Evolutionary conservation across 257 asterid species (phyloP).

Genomic region (Catharanthus roseus): DNA sequence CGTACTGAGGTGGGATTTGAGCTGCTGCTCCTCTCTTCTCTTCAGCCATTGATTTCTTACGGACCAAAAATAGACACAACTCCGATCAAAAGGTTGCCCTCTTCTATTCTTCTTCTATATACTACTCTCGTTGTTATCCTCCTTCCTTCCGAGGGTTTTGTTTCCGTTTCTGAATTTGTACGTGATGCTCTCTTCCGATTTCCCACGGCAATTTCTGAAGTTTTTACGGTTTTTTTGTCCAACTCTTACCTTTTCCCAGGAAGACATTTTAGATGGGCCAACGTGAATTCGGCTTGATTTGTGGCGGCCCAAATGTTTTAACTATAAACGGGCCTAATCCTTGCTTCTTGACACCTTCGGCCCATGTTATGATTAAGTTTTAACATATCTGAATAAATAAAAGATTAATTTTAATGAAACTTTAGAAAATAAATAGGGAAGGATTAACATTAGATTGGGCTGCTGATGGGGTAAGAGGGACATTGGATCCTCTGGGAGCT

Average conservation of each 20-base stretch:
- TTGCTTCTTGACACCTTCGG: too few species aligned
- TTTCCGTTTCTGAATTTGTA: background rate
- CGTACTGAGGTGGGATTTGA: constrained; percentile 38
- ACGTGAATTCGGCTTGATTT: background rate
- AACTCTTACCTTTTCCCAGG: background rate
- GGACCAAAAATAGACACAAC: background rate
- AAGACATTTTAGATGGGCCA: background rate
- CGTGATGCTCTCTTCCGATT: background rate
- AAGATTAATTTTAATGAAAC: too few species aligned
- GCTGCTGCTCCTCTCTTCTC: constrained; percentile 28
- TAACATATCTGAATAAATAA: too few species aligned
- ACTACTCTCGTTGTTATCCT: background rate
- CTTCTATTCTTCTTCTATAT: background rate
- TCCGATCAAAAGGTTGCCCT: background rate
- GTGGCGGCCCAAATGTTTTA: background rate
- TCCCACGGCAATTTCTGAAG: background rate
- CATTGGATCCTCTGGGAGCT: too few species aligned
- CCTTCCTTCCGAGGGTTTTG: constrained; percentile 13
- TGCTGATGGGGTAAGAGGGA: too few species aligned
- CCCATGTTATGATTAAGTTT: too few species aligned
- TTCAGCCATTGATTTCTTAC: constrained; percentile 38
- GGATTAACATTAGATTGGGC: too few species aligned
- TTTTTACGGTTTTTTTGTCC: background rate
- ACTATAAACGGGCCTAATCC: background rate
- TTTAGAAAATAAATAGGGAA: too few species aligned